phyloP scores from a whole-genome alignment of 2,329 filamentous ascomycete genomes.

The Pestalotiopsis sp. region DNA sequence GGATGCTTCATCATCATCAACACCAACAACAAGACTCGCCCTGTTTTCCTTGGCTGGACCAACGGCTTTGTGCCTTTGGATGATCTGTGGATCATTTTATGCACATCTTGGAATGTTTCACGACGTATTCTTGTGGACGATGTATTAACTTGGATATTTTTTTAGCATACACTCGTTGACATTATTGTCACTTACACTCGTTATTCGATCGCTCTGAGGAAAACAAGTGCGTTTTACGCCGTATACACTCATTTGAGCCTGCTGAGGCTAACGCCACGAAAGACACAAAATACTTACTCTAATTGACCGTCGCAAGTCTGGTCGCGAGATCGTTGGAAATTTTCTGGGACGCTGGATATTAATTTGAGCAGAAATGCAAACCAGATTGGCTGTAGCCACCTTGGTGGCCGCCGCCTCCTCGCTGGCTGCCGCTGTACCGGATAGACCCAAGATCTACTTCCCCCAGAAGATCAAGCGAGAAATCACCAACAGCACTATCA shows the following conservation, averaged over 20 bases:
- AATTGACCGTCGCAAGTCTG: neutral
- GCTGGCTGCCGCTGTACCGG: constrained; percentile 33
- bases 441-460: constrained; percentile 43
- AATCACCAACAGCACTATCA: constrained; percentile 33
- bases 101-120: neutral
- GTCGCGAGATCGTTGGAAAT: neutral
- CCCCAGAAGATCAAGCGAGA: constrained; percentile 42
- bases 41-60: neutral
- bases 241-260: neutral
- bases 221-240: constrained; percentile 24
- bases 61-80: neutral
- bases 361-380: constrained; percentile 30
- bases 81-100: constrained; percentile 23
- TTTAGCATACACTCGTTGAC: constrained; percentile 40
- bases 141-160: neutral
- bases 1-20: neutral
- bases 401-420: constrained; percentile 36
- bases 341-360: neutral
- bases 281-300: neutral
- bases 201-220: constrained; percentile 41
- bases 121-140: constrained; percentile 15
- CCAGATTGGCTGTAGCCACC: constrained; percentile 32
- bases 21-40: neutral
- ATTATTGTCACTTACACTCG: constrained; percentile 47
- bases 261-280: constrained; percentile 5